A percentile compares a stretch with the other conserved stretches of the same genome.
Conservation (phyloP, 73 alveolate genomes). For the Breviolum minutum region DNA sequence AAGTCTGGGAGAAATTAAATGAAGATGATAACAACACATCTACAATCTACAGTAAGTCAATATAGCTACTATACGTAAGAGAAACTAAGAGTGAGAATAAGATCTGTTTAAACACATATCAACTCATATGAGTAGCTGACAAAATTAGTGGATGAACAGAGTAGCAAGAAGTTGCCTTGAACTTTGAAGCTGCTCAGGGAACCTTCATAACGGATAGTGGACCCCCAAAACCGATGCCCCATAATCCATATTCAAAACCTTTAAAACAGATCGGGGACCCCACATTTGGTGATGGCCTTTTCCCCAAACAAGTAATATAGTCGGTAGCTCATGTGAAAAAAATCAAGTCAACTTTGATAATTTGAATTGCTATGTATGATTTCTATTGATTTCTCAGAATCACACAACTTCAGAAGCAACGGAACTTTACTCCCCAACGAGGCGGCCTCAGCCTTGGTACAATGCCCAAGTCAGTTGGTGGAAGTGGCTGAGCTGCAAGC, state of each 20-base stretch:
- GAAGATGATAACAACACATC: not conserved
- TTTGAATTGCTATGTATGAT: not conserved
- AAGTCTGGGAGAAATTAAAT: not conserved
- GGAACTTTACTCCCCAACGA: not conserved
- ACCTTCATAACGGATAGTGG: too few relatives aligned
- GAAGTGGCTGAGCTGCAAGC: not conserved
- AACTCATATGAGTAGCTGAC: not conserved
- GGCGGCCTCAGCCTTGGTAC: constrained; percentile 77
- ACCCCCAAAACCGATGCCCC: too few relatives aligned
- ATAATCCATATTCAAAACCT: too few relatives aligned
- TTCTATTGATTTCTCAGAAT: too few relatives aligned
- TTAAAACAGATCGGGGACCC: too few relatives aligned
- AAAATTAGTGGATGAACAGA: not conserved
- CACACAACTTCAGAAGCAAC: not conserved
- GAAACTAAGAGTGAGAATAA: not conserved
- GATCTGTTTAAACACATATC: not conserved
- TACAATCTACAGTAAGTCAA: not conserved
- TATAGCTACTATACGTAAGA: not conserved
- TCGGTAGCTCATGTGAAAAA: not conserved
- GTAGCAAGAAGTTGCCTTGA: too few relatives aligned
- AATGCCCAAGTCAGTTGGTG: constrained; percentile 43
- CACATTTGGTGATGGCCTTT: too few relatives aligned
- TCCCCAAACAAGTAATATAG: not conserved
- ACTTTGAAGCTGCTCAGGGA: too few relatives aligned
- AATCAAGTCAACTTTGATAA: not conserved